Base-by-base conservation (phyloP, 1,284 basidiomycete species). In the Laetiporus sulphureus region DNA sequence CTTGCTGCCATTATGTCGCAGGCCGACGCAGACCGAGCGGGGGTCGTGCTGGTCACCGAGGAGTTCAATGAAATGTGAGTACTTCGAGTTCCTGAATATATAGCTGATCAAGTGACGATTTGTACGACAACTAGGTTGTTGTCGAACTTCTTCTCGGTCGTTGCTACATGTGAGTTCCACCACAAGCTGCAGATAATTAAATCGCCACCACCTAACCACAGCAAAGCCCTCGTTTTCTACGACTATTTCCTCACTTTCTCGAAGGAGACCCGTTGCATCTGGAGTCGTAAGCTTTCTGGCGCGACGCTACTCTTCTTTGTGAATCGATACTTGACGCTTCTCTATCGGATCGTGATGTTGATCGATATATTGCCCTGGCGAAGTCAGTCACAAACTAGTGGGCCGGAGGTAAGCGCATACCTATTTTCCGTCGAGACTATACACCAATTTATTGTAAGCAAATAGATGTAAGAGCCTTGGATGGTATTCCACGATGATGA, bases 241-340 rank as follows among this genome's bases (percentile, higher is more conserved):
- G 52, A 54, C 27, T 48, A 46, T 27, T 5, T 39, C 16, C n/a
- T 54, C 10, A 54, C 50, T n/a, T 42, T 54, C 25, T 19, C 41
- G 12, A 38, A 29, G 20, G 52, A 54, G 25, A 21, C 52, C 11
- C 32, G 35, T 2, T 49, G 44, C 32, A 49, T 54, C 13, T 54
- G 52, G 52, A 27, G 36, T n/a, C 45, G 52, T 37, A 46, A 42
- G 22, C 43, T 50, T 36, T 44, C 42, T 11, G 45, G 39, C 3
- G 50, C 41, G 2, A 52, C 46, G 11, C 32, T 47, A 4, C 40
- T 54, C 5, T 54, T 48, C 38, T 36, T 54, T 7, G 24, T 52
- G 19, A 54, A 52, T 31, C 46, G 52, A 29, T 54, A 54, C 32
- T 24, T 45, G 6, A 40, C 46, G 3, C n/a, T 52, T 3, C 12